Percentiles rank a stretch among this genome's conserved stretches.
These are phyloP conservation scores for Solanum habrochaites DNA, from an alignment of 257 asterid genomes.

Conservation along the genomic window DNA sequence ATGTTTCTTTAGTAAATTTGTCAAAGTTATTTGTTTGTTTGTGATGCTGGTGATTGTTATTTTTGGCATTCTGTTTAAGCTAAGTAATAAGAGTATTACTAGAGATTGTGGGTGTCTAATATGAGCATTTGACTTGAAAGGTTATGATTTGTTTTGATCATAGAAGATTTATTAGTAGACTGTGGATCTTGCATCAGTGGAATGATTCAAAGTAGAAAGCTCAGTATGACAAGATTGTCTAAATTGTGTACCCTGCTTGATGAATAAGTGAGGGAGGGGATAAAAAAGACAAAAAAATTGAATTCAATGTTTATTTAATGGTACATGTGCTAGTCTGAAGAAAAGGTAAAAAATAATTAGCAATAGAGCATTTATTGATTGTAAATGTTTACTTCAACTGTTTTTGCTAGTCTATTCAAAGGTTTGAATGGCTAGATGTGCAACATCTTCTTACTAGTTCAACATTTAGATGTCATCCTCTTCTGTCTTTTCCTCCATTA, in stretches of 20 bases:
- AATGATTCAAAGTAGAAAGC: not conserved
- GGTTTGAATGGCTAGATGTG: not conserved
- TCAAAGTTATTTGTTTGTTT: not conserved
- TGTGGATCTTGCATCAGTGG: not conserved
- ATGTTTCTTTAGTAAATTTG: not conserved
- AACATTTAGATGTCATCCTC: not conserved
- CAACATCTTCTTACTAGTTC: not conserved
- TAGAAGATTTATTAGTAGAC: not conserved
- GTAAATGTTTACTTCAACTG: not conserved
- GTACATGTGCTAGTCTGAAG: not conserved
- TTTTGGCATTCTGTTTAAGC: not conserved
- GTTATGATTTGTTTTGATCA: not conserved
- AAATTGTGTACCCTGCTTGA: not conserved
- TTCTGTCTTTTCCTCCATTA: not conserved
- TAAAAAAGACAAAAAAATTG: not conserved
- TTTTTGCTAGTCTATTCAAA: not conserved
- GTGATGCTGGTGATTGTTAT: not conserved
- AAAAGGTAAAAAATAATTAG: not conserved
- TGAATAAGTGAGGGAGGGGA: not conserved
- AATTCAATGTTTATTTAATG: not conserved
- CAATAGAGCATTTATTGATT: not conserved
- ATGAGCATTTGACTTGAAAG: not conserved
- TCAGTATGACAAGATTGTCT: not conserved
- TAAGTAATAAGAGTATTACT: slow-evolving; percentile 10
- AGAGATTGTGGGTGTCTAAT: slow-evolving; percentile 16